Percentiles rank a stretch among this genome's conserved stretches.
Evolutionary conservation across 2,329 filamentous ascomycete species (phyloP).

Genomic region (Aspergillus sp.): DNA sequence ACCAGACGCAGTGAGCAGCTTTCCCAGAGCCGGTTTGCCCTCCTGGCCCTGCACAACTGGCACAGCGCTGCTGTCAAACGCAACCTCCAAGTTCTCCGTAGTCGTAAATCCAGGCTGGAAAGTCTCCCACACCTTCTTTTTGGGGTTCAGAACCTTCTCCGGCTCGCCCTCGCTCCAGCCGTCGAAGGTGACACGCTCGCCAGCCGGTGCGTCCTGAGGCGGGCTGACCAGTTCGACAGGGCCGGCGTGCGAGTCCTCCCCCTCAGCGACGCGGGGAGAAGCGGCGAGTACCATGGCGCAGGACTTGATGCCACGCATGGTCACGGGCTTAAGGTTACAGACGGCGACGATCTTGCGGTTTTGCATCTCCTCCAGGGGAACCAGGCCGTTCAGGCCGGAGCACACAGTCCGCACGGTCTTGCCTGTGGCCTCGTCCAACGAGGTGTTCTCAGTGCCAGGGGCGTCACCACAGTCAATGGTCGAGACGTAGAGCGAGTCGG

Average conservation of each 20-base stretch:
- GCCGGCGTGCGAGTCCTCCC: slow-evolving; percentile 77
- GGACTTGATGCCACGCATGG: slow-evolving; percentile 85
- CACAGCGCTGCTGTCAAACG: slow-evolving; percentile 72
- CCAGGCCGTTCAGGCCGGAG: slow-evolving; percentile 87
- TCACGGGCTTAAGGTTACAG: slow-evolving; percentile 97
- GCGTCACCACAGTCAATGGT: slow-evolving; percentile 92
- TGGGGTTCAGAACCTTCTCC: slow-evolving; percentile 89
- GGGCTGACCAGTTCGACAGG: slow-evolving; percentile 89
- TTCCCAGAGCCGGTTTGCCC: slow-evolving; percentile 49
- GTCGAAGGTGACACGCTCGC: slow-evolving; percentile 86
- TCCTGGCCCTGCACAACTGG: slow-evolving; percentile 65
- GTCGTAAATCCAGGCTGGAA: slow-evolving; percentile 96
- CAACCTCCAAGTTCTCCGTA: slow-evolving; percentile 71
- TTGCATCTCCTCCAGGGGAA: slow-evolving; percentile 95
- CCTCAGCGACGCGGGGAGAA: slow-evolving; percentile 73
- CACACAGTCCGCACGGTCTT: slow-evolving; percentile 92
- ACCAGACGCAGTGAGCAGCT: slow-evolving; percentile 67
- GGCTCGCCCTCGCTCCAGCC: slow-evolving; percentile 82
- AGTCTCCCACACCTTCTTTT: slow-evolving; percentile 99
- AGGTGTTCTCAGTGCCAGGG: slow-evolving; percentile 77
- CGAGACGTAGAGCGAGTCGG: slow-evolving; percentile 90
- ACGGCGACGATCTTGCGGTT: slow-evolving; percentile 90
- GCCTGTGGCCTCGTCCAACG: slow-evolving; percentile 69
- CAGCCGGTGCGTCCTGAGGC: slow-evolving; percentile 69
- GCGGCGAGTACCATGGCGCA: slow-evolving; percentile 91